These are phyloP conservation scores for Yarrowia sp. DNA, from an alignment of 805 yeast species.

Conservation along the genomic window DNA sequence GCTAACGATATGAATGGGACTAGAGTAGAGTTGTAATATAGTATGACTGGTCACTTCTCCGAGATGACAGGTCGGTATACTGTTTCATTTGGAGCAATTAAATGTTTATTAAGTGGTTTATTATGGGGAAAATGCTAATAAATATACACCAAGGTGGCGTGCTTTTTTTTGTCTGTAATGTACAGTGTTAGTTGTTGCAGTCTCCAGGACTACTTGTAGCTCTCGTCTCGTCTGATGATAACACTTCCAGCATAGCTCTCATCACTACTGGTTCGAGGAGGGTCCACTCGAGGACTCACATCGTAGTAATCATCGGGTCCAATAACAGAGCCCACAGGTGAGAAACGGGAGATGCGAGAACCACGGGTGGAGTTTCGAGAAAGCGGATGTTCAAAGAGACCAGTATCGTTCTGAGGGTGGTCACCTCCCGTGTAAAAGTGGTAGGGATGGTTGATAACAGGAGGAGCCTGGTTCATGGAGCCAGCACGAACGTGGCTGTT, in stretches of 20 bases:
- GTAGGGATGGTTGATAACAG: conserved; percentile 8
- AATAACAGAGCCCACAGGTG: conserved; percentile 11
- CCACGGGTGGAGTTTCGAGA: background rate
- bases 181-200: background rate
- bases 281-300: background rate
- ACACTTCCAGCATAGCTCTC: conserved; percentile 25
- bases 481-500: conserved; percentile 4
- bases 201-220: background rate
- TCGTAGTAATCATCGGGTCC: conserved; percentile 16
- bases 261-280: background rate
- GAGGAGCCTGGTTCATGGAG: background rate
- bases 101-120: background rate
- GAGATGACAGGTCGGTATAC: too few species aligned
- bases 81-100: background rate
- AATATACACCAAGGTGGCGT: background rate
- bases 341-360: conserved; percentile 7
- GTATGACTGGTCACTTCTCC: too few species aligned
- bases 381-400: conserved; percentile 6
- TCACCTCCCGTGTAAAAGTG: conserved; percentile 12
- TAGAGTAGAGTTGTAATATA: background rate
- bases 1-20: background rate
- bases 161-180: background rate
- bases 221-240: conserved; percentile 13
- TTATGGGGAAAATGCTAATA: conserved; percentile 11
- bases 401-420: conserved; percentile 14